Base-by-base conservation (phyloP, 176 grass and related monocot species). In the Poa pratensis region DNA sequence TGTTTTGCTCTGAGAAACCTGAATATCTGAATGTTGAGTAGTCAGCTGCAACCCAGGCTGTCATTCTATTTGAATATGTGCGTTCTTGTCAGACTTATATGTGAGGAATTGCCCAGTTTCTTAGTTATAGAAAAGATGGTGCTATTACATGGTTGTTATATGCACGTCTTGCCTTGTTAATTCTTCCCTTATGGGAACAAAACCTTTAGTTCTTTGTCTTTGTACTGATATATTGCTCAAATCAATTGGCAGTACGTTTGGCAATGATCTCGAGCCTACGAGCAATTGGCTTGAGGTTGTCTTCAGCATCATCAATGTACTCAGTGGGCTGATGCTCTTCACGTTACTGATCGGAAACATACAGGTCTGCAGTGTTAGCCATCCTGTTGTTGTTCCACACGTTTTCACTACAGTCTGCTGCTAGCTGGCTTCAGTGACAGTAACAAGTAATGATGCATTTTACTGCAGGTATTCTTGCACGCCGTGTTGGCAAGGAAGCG, bases 241-340 rank as follows among this genome's bases (percentile, higher is more conserved):
- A 43, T 80, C 57, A 12, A 16, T 75, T 69, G 55, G 59, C 91
- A 99, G 96, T 49, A 99, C 96, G 39, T 99, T 99, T 7, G 89
- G 91, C n/a, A 99, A 99, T 85, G 90, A 96, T 88, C 93, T 99
- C 0, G 91, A 90, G 60, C 96, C 96, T 2, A 99, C 96, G 46
- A 99, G 91, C 68, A 91, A 99, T 39, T 91, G 93, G 80, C 57
- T 96, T 40, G 96, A 99, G 83, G 96, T 99, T 55, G 73, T 99
- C 69, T 99, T 99, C 81, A 92, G 93, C 83, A 99, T 99, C 63
- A 86, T 94, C 5, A 91, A 87, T 32, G 92, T 93, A 13, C 86
- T 99, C 40, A 95, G 96, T 60, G 96, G 96, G 3, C 42, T 99
- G 79, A 99, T 99, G 96, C 93, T 99, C 77, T 99, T 99, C 91